Percentiles rank a stretch among this genome's conserved stretches.
phyloP scores from a whole-genome alignment of 441 rosid species.

The Arabidopsis hybrid region DNA sequence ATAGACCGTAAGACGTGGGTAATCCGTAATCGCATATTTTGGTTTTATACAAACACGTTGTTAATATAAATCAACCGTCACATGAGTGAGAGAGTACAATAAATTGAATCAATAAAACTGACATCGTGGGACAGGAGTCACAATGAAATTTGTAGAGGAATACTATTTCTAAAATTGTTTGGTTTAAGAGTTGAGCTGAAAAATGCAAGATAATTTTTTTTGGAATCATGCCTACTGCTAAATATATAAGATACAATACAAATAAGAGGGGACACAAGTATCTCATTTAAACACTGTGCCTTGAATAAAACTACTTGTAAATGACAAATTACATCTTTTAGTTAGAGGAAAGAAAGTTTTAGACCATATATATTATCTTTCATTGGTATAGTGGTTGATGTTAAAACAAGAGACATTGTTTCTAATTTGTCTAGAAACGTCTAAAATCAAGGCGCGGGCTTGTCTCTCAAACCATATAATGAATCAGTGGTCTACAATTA shows the following conservation, averaged over 20 bases:
- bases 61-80: slow-evolving; percentile 24
- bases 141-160: neutral
- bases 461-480: slow-evolving; percentile 24
- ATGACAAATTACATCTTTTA: neutral
- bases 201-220: slow-evolving; percentile 17
- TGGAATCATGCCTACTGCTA: slow-evolving; percentile 10
- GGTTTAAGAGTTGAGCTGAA: slow-evolving; percentile 11
- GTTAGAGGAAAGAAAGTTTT: neutral
- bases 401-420: slow-evolving; percentile 29
- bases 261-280: slow-evolving; percentile 9
- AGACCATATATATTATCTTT: neutral
- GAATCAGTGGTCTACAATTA: slow-evolving; percentile 29
- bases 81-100: slow-evolving; percentile 14
- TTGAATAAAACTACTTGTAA: slow-evolving; percentile 1
- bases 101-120: slow-evolving; percentile 25
- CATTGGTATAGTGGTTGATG: slow-evolving; percentile 16
- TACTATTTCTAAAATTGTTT: slow-evolving; percentile 24
- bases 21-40: neutral
- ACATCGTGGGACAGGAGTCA: slow-evolving; percentile 26
- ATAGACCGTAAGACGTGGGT: neutral
- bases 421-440: slow-evolving; percentile 24
- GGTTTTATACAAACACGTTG: neutral
- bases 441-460: slow-evolving; percentile 37
- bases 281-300: neutral
- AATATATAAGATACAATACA: neutral